phyloP scores from a whole-genome alignment of 441 rosid genomes.

The Jatropha multifida region DNA sequence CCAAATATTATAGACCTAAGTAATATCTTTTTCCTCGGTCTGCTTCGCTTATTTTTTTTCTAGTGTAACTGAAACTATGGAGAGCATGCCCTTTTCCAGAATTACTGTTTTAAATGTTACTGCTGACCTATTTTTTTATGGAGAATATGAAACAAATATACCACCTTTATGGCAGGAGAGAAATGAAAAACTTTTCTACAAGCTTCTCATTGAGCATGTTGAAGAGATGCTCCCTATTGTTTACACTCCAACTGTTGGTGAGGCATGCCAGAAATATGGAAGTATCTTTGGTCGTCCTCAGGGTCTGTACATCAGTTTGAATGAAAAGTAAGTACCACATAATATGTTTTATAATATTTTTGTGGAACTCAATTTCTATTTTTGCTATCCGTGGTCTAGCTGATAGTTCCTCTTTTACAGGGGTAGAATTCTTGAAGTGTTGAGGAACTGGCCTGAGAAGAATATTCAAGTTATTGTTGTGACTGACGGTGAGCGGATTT shows the following conservation, averaged over 20 bases:
- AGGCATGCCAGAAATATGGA: conserved; percentile 87
- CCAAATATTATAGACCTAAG: not conserved
- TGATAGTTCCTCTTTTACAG: conserved; percentile 11
- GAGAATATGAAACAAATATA: not conserved
- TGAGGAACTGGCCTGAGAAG: conserved; percentile 89
- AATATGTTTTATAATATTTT: conserved; percentile 2
- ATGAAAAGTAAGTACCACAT: conserved; percentile 52
- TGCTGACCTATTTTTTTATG: not conserved
- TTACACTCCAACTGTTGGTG: conserved; percentile 92
- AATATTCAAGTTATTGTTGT: conserved; percentile 86
- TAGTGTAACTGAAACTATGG: not conserved
- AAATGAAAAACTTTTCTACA: conserved; percentile 82
- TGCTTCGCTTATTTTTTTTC: not conserved
- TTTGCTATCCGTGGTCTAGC: conserved; percentile 11
- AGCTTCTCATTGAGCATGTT: conserved; percentile 76
- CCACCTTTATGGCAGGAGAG: conserved; percentile 53
- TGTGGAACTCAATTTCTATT: not conserved
- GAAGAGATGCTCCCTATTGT: conserved; percentile 89
- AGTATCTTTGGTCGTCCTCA: conserved; percentile 82
- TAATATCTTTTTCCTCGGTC: not conserved
- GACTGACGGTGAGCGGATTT: conserved; percentile 87
- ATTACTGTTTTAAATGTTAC: not conserved
- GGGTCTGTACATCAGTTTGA: conserved; percentile 81
- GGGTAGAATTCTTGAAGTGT: conserved; percentile 46
- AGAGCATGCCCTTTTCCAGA: not conserved